Base-by-base conservation (phyloP, 1,139 yeast genomes). In the Martiniozyma asiatica region DNA sequence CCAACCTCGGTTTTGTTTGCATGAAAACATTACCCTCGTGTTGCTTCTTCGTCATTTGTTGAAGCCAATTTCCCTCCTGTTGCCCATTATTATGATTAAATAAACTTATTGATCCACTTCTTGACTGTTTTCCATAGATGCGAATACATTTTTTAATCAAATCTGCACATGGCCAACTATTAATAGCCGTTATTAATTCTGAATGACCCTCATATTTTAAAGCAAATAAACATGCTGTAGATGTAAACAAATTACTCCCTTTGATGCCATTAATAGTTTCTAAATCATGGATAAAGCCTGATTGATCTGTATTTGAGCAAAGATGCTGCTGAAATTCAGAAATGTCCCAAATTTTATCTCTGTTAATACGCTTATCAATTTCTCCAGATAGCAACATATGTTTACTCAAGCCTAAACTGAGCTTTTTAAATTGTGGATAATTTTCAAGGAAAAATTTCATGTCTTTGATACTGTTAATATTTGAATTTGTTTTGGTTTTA, bases 321-420 rank as follows among this genome's bases (percentile, higher is more conserved):
- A 89, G 61, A 16, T 76, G 70, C 55, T 89, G 99, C 51, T 89
- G 96, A 29, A 85, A 59, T 53, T 89, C 97, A 40, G 94, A 80
- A 6, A 85, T 68, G 36, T 78, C 85, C 79, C 96, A 78, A 30
- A 89, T 59, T 39, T 78, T 64, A 33, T 66, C 64, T 14, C 52
- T 44, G 14, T 68, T 66, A 26, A 82, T 68, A 35, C 75, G 77
- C 34, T 70, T 67, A 44, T 87, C 93, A 29, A 89, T 65, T 47
- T 87, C 97, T 22, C 89, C 71, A 6, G 89, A 85, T 21, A 89
- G 63, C 14, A 93, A 73, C 63, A 92, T 84, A 54, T 92, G 98
- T 48, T 89, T 89, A 25, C 93, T 70, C n/a, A 92, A 85, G 48
- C 85, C 89, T 24, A 85, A 75, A 9, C 93, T 79, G 27, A 87